Conservation (phyloP, 2,329 filamentous ascomycete genomes). For the Dothideomycetes sp. region DNA sequence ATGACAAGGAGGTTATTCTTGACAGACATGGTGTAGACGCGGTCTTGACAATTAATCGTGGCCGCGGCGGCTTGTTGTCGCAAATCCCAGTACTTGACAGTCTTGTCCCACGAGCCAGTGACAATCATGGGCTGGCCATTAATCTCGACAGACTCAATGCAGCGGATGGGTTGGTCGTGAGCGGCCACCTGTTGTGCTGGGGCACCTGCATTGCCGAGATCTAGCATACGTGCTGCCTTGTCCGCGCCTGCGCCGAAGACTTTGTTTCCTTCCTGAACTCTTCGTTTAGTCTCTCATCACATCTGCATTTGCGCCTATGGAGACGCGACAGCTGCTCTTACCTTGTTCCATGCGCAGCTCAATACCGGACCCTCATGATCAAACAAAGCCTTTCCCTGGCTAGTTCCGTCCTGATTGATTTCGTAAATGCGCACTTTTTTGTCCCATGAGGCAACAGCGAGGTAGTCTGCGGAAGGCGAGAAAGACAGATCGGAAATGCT, state of each 20-base stretch:
- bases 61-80: slow-evolving; percentile 55
- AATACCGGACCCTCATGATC: slow-evolving; percentile 80
- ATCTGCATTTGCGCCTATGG: not conserved
- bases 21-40: slow-evolving; percentile 86
- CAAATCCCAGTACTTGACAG: slow-evolving; percentile 80
- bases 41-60: slow-evolving; percentile 58
- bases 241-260: slow-evolving; percentile 81
- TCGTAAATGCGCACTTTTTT: slow-evolving; percentile 97
- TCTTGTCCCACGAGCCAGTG: slow-evolving; percentile 89
- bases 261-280: slow-evolving; percentile 70
- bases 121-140: slow-evolving; percentile 70
- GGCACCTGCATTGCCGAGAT: slow-evolving; percentile 50
- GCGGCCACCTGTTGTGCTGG: slow-evolving; percentile 59
- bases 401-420: slow-evolving; percentile 65
- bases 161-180: slow-evolving; percentile 74
- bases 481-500: slow-evolving; percentile 82
- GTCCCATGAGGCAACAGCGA: slow-evolving; percentile 92
- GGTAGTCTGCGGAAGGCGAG: slow-evolving; percentile 63
- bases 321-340: slow-evolving; percentile 31
- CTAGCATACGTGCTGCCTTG: slow-evolving; percentile 81
- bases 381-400: slow-evolving; percentile 74
- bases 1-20: slow-evolving; percentile 77
- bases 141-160: slow-evolving; percentile 52
- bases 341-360: slow-evolving; percentile 78
- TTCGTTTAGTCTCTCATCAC: slow-evolving; percentile 6